phyloP scores from a whole-genome alignment of 2,329 filamentous ascomycete species.

The Alternaria novae-zelandiae region DNA sequence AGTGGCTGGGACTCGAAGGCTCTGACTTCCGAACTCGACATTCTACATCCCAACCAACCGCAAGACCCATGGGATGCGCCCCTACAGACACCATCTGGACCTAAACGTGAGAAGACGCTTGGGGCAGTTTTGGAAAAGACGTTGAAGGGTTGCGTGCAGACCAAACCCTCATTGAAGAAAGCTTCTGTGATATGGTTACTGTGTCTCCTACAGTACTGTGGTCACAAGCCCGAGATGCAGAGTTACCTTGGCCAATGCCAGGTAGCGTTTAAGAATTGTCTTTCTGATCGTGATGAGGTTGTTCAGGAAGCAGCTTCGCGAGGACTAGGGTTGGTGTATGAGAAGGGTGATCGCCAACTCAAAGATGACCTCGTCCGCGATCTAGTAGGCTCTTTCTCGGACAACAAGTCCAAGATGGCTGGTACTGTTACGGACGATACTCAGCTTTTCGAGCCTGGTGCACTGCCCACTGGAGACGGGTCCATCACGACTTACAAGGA shows the following conservation, averaged over 20 bases:
- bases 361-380: slow-evolving; percentile 86
- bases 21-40: slow-evolving; percentile 75
- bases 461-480: slow-evolving; percentile 86
- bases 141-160: slow-evolving; percentile 77
- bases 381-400: slow-evolving; percentile 84
- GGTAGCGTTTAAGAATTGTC: slow-evolving; percentile 82
- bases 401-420: slow-evolving; percentile 70
- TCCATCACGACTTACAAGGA: slow-evolving; percentile 97
- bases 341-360: slow-evolving; percentile 81
- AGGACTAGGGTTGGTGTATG: slow-evolving; percentile 90
- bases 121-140: slow-evolving; percentile 71
- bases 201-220: slow-evolving; percentile 88
- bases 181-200: slow-evolving; percentile 96
- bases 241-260: slow-evolving; percentile 78
- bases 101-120: slow-evolving; percentile 52
- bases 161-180: slow-evolving; percentile 88
- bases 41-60: slow-evolving; percentile 62
- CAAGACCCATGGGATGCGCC: slow-evolving; percentile 40
- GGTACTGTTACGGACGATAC: slow-evolving; percentile 88
- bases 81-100: slow-evolving; percentile 38
- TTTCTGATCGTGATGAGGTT: slow-evolving; percentile 88
- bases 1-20: slow-evolving; percentile 84
- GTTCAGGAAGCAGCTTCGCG: slow-evolving; percentile 95
- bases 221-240: slow-evolving; percentile 77
- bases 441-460: slow-evolving; percentile 89